These are phyloP conservation scores for Larix sibirica DNA, from an alignment of 83 land plant species.

Conservation along the genomic window DNA sequence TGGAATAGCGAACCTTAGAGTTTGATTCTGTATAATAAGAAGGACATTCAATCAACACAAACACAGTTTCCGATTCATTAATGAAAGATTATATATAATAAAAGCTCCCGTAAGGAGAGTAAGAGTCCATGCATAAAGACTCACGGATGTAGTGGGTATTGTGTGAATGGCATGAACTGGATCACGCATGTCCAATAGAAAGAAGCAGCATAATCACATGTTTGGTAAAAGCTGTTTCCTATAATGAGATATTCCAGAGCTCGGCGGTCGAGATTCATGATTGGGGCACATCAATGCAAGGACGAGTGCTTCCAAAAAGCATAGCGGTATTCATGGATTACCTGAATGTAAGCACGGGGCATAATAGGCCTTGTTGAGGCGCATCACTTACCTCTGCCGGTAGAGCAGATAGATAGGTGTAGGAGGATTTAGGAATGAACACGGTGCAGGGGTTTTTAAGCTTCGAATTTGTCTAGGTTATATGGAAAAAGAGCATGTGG, in stretches of 20 bases:
- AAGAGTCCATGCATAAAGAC: background rate
- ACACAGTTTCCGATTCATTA: background rate
- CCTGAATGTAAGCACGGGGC: background rate
- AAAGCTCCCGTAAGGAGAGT: too few species aligned
- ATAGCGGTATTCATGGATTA: background rate
- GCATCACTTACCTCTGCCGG: background rate
- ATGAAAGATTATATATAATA: too few species aligned
- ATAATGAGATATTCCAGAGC: background rate
- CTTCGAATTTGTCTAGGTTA: background rate
- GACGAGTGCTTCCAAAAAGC: background rate
- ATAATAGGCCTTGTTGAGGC: background rate
- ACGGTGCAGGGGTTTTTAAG: background rate
- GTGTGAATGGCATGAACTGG: constrained; percentile 6
- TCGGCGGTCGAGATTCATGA: background rate
- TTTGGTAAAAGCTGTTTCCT: background rate
- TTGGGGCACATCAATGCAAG: constrained; percentile 4
- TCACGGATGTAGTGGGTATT: background rate
- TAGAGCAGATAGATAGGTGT: background rate
- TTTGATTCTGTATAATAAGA: too few species aligned
- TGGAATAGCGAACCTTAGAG: too few species aligned
- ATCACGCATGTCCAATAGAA: background rate
- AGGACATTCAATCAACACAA: background rate
- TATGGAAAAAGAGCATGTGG: background rate
- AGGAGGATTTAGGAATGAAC: background rate
- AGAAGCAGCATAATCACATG: background rate